Evolutionary conservation across 139 green algal species (phyloP).

Genomic region (Tetradesmus lagerheimii): DNA sequence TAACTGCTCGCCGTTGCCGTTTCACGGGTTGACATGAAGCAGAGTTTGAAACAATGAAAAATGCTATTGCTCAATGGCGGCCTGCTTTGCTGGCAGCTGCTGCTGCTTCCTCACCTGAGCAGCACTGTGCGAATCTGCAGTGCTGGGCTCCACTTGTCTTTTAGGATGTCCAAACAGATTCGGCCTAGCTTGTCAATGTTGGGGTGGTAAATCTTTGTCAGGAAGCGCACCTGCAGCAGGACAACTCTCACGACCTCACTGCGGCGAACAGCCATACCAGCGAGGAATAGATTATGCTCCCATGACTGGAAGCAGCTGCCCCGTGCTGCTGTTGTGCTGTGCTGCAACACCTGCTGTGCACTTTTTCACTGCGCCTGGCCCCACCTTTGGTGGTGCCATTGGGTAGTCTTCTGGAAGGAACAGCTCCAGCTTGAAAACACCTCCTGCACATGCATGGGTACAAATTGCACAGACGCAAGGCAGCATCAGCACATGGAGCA

Average conservation of each 20-base stretch:
- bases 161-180: slow-evolving; percentile 99
- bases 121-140: slow-evolving; percentile 99
- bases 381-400: slow-evolving; percentile 97
- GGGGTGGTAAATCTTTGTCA: slow-evolving; percentile 99
- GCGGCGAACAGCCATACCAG: background rate
- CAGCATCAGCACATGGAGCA: background rate
- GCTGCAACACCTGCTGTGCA: background rate
- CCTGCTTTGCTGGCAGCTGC: background rate
- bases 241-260: background rate
- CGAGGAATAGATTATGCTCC: background rate
- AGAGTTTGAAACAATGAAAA: too few relatives aligned
- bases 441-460: slow-evolving; percentile 68
- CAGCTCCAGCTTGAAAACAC: slow-evolving; percentile 97
- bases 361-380: background rate
- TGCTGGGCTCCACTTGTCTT: slow-evolving; percentile 99
- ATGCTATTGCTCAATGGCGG: background rate
- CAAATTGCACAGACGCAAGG: background rate
- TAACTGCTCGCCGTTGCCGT: too few relatives aligned
- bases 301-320: background rate
- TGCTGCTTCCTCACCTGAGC: slow-evolving; percentile 74
- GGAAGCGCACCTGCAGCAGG: slow-evolving; percentile 89
- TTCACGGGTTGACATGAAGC: too few relatives aligned
- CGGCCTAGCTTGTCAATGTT: slow-evolving; percentile 99
- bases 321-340: background rate
- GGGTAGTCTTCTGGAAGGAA: slow-evolving; percentile 99